Base-by-base conservation (phyloP, 2,329 filamentous ascomycete species). In the Phaeosphaeria sp. region DNA sequence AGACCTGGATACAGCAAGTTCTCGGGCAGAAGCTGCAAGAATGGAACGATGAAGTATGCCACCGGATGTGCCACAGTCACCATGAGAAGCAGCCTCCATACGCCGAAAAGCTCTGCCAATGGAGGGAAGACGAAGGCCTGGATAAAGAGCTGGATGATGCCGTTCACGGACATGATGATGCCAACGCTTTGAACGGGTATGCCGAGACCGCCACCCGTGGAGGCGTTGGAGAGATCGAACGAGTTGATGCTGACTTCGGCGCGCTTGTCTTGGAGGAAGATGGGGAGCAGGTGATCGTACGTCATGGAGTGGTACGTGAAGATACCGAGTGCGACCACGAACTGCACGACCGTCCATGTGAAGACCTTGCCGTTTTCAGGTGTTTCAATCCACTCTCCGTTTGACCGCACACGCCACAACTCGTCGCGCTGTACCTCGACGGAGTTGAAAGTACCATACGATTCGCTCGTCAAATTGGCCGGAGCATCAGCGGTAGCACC, bases 261-360 rank as follows among this genome's bases (percentile, higher is more conserved):
- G 27, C 86, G 84, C 42, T 88, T 84, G 68, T 97, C 93, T 75
- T 97, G 93, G 51, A 97, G 87, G 78, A 97, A 97, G 58, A 97
- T 97, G 7, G 93, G 93, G 53, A 97, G 83, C 0, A 97, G 84
- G 74, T 96, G 91, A 72, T 97, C 94, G 77, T 92, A 97, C 0
- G 91, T 93, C 93, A 97, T 97, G 39, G 90, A 92, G 78, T 97
- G 93, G 74, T 96, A 96, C 4, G 92, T 95, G 79, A 96, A 97
- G 62, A 97, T 91, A 45, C 90, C 91, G 48, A 97, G 80, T 1
- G 93, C 90, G n/a, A 92, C 71, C 40, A 95, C 87, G 52, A 97
- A 86, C 76, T 91, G 88, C 64, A 91, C 81, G 59, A 97, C 88
- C 42, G 85, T 86, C 76, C 80, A 83, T 1, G 84, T 89, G 65